These are phyloP conservation scores for Alternaria brassicicola DNA, from an alignment of 2,329 filamentous ascomycete species.

Conservation along the genomic window DNA sequence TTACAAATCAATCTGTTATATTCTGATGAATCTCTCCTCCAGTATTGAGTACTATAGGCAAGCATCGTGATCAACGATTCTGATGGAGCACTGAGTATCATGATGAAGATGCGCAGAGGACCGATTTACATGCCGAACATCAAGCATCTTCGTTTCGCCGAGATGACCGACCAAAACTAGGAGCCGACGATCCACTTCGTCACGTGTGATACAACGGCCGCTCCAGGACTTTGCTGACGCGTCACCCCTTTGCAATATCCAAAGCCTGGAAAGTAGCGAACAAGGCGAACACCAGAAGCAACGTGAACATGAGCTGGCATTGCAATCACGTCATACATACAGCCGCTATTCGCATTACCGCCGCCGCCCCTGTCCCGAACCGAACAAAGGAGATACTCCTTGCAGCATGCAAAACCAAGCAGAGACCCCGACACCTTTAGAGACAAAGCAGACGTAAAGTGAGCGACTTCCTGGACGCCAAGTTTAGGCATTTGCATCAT, in stretches of 20 bases:
- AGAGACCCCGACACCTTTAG: slow-evolving; percentile 32
- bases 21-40: not conserved
- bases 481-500: slow-evolving; percentile 39
- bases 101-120: not conserved
- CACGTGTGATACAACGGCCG: not conserved
- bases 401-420: slow-evolving; percentile 40
- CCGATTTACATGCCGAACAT: not conserved
- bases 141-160: not conserved
- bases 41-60: not conserved
- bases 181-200: not conserved
- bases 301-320: slow-evolving; percentile 18
- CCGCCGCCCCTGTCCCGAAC: slow-evolving; percentile 23
- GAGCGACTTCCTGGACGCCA: slow-evolving; percentile 46
- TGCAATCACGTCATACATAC: slow-evolving; percentile 31
- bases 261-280: not conserved
- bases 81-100: not conserved
- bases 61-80: not conserved
- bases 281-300: not conserved
- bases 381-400: slow-evolving; percentile 28
- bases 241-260: not conserved
- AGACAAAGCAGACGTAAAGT: slow-evolving; percentile 40
- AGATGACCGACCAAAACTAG: not conserved
- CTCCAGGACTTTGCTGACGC: not conserved
- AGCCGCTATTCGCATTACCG: slow-evolving; percentile 41
- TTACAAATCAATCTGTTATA: slow-evolving; percentile 1